Conservation (phyloP, 2,329 filamentous ascomycete genomes). For the Diaporthe aspalathi region DNA sequence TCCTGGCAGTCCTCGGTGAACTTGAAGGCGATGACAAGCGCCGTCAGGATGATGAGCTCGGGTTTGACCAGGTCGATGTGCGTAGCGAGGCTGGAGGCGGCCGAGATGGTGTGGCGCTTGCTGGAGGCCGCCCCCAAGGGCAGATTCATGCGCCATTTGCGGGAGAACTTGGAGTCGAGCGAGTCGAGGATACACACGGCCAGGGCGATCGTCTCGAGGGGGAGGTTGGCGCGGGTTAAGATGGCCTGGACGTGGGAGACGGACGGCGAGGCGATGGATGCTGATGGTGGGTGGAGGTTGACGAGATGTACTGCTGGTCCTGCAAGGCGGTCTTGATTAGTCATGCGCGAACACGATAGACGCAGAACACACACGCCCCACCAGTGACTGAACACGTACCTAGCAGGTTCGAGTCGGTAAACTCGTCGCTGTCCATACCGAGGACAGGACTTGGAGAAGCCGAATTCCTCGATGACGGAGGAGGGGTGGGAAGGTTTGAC, state of each 20-base stretch:
- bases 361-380: constrained; percentile 42
- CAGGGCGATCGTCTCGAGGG: constrained; percentile 71
- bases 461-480: constrained; percentile 63
- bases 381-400: constrained; percentile 49
- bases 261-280: constrained; percentile 69
- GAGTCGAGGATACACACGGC: constrained; percentile 76
- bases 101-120: constrained; percentile 63
- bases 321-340: constrained; percentile 47
- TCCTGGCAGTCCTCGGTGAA: constrained; percentile 71
- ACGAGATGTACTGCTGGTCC: constrained; percentile 74
- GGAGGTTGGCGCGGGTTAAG: constrained; percentile 66
- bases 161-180: constrained; percentile 70
- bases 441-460: constrained; percentile 57
- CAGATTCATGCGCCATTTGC: constrained; percentile 70
- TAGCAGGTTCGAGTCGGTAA: constrained; percentile 54
- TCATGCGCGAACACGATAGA: constrained; percentile 41
- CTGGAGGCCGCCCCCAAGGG: constrained; percentile 56
- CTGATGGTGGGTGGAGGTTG: constrained; percentile 73
- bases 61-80: constrained; percentile 72
- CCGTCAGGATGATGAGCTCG: constrained; percentile 72
- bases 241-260: constrained; percentile 70
- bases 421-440: constrained; percentile 57
- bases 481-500: constrained; percentile 75
- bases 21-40: constrained; percentile 73
- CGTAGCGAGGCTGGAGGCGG: constrained; percentile 47